Base-by-base conservation (phyloP, 2,329 filamentous ascomycete species). In the Triangularia verruculosa region DNA sequence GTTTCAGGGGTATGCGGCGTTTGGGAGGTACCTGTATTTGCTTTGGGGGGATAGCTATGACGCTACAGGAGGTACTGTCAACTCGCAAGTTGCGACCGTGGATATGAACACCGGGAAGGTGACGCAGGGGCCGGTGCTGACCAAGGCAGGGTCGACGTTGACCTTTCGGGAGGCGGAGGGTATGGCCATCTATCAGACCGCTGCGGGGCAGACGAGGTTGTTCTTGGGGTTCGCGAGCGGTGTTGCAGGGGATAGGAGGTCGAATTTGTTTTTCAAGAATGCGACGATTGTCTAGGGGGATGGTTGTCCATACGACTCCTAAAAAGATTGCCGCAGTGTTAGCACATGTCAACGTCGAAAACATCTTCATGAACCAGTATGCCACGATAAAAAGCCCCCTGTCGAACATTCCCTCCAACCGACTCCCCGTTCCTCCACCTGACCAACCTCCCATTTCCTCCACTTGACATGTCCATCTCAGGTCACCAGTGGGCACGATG, bases 221-320 rank as follows among this genome's bases (percentile, higher is more conserved):
- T 66, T 66, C 13, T 11, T 63, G 39, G 61, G 64, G 5, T 61
- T 66, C 17, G 61, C 61, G 39, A 61, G 53, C n/a, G 61, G 61
- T 2, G 39, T 47, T 22, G n/a, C 64, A 13, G 64, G 64, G 5
- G 57, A 63, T 53, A 39, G 61, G 57, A 56, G 61, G 58, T 55
- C 57, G 17, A 66, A 63, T 25, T 20, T 63, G 57, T 63, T 66
- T 61, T 66, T 61, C 22, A 63, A 63, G 58, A 66, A 64, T 25
- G 62, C 54, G 15, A 61, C 55, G 3, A 55, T 64, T 28, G 52
- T 22, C 15, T 52, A 52, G 43, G 9, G 15, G 15, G 15, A 34
- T n/a, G n/a, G n/a, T n/a, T n/a, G n/a, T n/a, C n/a, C n/a, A n/a
- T n/a, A n/a, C n/a, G n/a, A n/a, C n/a, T n/a, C n/a, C n/a, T n/a